These are phyloP conservation scores for Stachybotrys elegans DNA, from an alignment of 2,329 filamentous ascomycete species.

Conservation along the genomic window DNA sequence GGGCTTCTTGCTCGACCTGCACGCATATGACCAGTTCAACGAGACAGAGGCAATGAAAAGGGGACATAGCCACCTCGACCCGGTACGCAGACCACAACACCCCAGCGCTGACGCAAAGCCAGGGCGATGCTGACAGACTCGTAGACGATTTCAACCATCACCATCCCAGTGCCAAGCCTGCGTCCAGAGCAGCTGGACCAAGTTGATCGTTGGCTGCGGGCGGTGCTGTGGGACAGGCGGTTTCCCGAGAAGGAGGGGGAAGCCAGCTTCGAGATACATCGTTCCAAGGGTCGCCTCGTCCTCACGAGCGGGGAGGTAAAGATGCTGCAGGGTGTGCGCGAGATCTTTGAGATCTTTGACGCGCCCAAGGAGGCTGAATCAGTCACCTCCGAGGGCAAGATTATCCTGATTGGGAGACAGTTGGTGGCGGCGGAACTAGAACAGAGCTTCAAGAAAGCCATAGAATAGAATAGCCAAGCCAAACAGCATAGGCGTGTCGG, in stretches of 20 bases:
- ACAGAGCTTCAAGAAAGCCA: conserved; percentile 31
- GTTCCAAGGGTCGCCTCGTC: conserved; percentile 75
- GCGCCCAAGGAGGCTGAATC: conserved; percentile 29
- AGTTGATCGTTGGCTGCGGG: conserved; percentile 78
- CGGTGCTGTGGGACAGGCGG: conserved; percentile 74
- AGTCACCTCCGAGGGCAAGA: conserved; percentile 41
- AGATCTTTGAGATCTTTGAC: conserved; percentile 89
- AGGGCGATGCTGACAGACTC: not conserved
- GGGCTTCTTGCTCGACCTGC: conserved; percentile 80
- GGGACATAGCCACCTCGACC: conserved; percentile 87
- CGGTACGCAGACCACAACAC: conserved; percentile 46
- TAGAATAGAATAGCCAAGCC: no score
- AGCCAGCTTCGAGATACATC: conserved; percentile 70
- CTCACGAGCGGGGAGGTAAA: conserved; percentile 61
- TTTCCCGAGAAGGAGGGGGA: conserved; percentile 42
- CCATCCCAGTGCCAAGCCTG: conserved; percentile 62
- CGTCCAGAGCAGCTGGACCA: conserved; percentile 48
- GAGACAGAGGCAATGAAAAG: conserved; percentile 66
- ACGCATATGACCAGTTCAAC: conserved; percentile 83
- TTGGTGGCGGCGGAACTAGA: conserved; percentile 48
- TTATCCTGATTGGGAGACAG: conserved; percentile 59
- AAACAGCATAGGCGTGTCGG: no score
- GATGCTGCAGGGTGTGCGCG: conserved; percentile 85
- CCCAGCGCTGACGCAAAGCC: not conserved
- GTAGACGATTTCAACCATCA: conserved; percentile 81